Conservation (phyloP, 805 yeast species). For the Scheffersomyces amazonensis region DNA sequence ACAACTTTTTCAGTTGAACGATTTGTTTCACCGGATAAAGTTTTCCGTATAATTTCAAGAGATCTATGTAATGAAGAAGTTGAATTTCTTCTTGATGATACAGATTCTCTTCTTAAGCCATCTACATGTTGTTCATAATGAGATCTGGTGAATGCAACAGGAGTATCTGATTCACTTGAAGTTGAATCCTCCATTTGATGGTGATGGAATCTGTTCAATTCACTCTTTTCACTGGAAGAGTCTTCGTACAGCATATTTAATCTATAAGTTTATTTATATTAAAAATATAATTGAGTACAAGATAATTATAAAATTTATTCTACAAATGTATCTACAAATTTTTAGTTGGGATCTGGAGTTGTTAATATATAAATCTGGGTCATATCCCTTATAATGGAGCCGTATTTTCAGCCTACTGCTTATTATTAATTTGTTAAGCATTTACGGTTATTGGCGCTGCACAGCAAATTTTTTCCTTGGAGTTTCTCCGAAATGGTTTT, state of each 20-base stretch:
- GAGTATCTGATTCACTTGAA: conserved; percentile 12
- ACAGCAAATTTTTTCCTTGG: too few species aligned
- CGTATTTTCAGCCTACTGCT: too few species aligned
- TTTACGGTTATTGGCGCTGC: background rate
- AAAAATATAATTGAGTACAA: too few species aligned
- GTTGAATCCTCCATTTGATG: background rate
- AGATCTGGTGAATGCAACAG: conserved; percentile 12
- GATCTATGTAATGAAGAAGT: conserved; percentile 11
- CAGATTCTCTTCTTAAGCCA: conserved; percentile 1
- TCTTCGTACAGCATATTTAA: background rate
- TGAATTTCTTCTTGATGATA: conserved; percentile 14
- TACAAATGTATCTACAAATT: too few species aligned
- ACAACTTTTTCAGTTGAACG: conserved; percentile 3
- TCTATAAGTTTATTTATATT: too few species aligned
- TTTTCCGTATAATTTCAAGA: conserved; percentile 14
- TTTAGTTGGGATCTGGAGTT: too few species aligned
- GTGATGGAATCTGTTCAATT: background rate
- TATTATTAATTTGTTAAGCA: too few species aligned
- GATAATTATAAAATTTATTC: too few species aligned
- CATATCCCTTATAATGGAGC: too few species aligned
- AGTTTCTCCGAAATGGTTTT: background rate
- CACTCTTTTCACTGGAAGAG: background rate
- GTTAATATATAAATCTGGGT: too few species aligned
- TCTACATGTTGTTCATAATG: conserved; percentile 5
- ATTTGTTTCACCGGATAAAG: conserved; percentile 10